Evolutionary conservation across 208 protist species (phyloP).

Genomic region (Tritrichomonas musculus): DNA sequence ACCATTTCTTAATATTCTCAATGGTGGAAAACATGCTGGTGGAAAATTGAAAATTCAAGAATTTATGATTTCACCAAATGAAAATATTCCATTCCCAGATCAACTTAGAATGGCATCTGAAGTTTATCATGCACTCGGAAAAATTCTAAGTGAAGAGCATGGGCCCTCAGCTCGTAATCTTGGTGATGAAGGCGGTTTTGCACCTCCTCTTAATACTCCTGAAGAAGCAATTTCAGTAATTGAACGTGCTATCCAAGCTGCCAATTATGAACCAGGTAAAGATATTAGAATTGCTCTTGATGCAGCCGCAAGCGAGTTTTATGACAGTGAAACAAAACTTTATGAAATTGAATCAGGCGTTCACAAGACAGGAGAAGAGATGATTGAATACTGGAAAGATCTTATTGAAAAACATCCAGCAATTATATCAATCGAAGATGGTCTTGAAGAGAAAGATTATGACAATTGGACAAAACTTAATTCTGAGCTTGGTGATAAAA

Average conservation of each 20-base stretch:
- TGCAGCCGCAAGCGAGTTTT: constrained; percentile 95
- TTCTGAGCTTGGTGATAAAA: background rate
- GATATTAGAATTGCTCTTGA: constrained; percentile 96
- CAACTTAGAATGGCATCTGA: constrained; percentile 58
- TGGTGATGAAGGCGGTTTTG: constrained; percentile 94
- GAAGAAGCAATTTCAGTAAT: constrained; percentile 51
- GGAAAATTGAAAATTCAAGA: constrained; percentile 35
- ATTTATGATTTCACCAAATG: constrained; percentile 87
- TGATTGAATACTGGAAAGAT: constrained; percentile 40
- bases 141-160: constrained; percentile 84
- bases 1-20: constrained; percentile 34
- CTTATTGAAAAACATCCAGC: constrained; percentile 42
- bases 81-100: constrained; percentile 75
- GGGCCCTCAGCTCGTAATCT: constrained; percentile 76
- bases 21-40: constrained; percentile 33
- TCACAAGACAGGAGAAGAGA: constrained; percentile 33
- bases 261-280: constrained; percentile 66
- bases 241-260: constrained; percentile 83
- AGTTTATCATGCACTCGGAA: constrained; percentile 94
- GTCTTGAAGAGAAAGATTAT: constrained; percentile 90
- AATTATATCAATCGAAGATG: constrained; percentile 94
- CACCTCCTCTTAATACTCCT: constrained; percentile 63
- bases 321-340: constrained; percentile 73
- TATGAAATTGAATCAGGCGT: constrained; percentile 71
- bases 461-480: constrained; percentile 37